phyloP scores from a whole-genome alignment of 768 basidiomycete species.

The Lactarius sanguifluus region DNA sequence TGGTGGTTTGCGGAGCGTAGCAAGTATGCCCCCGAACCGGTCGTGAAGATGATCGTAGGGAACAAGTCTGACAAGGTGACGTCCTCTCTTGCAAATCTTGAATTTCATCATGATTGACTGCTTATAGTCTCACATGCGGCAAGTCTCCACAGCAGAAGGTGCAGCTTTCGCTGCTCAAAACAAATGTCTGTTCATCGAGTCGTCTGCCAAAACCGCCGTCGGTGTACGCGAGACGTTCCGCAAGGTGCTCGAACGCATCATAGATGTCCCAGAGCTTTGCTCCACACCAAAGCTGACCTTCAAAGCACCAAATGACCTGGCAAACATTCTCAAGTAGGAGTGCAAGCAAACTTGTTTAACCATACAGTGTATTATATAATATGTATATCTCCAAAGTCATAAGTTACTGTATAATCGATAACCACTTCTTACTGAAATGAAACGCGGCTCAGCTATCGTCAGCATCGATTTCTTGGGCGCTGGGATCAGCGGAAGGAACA shows the following conservation, averaged over 20 bases:
- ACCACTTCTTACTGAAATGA: neutral
- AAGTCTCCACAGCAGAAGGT: constrained; percentile 78
- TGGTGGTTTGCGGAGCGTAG: constrained; percentile 92
- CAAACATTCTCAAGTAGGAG: constrained; percentile 1
- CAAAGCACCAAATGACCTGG: constrained; percentile 23
- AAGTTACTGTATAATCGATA: too few species aligned
- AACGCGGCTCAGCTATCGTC: neutral
- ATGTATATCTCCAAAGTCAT: neutral
- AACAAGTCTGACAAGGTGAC: constrained; percentile 88
- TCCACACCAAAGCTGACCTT: constrained; percentile 36
- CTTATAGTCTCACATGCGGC: constrained; percentile 77
- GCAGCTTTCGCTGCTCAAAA: constrained; percentile 78
- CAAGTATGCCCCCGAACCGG: constrained; percentile 79
- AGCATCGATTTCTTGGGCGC: neutral
- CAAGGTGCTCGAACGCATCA: constrained; percentile 75
- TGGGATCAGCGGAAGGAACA: neutral
- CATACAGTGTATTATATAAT: neutral
- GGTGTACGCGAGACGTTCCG: constrained; percentile 76
- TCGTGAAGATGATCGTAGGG: constrained; percentile 92
- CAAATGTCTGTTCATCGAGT: constrained; percentile 84
- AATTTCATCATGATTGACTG: neutral
- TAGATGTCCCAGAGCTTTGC: constrained; percentile 82
- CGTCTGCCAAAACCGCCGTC: constrained; percentile 85
- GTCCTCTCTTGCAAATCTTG: neutral
- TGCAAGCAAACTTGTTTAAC: neutral